phyloP scores from a whole-genome alignment of 176 grass and related monocot genomes.

The Rhipidocladum racemiflorum region DNA sequence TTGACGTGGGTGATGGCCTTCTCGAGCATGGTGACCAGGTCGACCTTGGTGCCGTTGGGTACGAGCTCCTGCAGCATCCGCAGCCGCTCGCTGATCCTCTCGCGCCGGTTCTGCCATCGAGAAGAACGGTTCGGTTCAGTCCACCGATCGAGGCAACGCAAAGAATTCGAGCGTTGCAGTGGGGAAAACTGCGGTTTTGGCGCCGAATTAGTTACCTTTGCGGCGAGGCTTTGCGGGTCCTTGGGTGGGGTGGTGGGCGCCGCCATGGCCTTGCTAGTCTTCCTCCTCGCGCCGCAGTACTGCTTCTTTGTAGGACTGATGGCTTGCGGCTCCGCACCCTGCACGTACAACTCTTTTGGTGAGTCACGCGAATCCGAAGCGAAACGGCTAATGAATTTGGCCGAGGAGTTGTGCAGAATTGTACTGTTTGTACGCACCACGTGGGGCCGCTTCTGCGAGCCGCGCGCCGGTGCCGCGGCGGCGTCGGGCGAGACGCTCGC shows the following conservation, averaged over 20 bases:
- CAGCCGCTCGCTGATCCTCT: conserved; percentile 82
- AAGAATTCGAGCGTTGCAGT: not conserved
- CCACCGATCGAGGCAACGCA: not conserved
- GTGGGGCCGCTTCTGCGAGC: conserved; percentile 42
- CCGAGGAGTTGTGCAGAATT: not conserved
- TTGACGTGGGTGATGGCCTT: conserved; percentile 93
- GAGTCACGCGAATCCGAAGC: not conserved
- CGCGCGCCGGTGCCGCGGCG: conserved; percentile 29
- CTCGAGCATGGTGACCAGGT: conserved; percentile 93
- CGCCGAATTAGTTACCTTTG: conserved; percentile 42
- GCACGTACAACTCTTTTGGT: not conserved
- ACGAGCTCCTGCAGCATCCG: conserved; percentile 88
- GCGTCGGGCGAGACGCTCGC: conserved; percentile 15
- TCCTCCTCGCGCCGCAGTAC: conserved; percentile 55
- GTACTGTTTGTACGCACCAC: conserved; percentile 20
- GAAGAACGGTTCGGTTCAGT: not conserved
- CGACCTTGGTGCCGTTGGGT: conserved; percentile 84
- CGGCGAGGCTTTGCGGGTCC: conserved; percentile 46
- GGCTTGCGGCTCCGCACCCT: conserved; percentile 32
- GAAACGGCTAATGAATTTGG: not conserved
- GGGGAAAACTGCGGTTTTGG: not conserved
- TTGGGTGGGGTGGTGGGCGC: conserved; percentile 13
- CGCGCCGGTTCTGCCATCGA: conserved; percentile 60
- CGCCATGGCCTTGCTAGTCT: conserved; percentile 49
- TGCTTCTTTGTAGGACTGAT: conserved; percentile 55